A percentile compares a stretch with the other conserved stretches of the same genome.
Evolutionary conservation across 2,329 filamentous ascomycete genomes (phyloP).

Genomic region (Lasiodiplodia sp.): DNA sequence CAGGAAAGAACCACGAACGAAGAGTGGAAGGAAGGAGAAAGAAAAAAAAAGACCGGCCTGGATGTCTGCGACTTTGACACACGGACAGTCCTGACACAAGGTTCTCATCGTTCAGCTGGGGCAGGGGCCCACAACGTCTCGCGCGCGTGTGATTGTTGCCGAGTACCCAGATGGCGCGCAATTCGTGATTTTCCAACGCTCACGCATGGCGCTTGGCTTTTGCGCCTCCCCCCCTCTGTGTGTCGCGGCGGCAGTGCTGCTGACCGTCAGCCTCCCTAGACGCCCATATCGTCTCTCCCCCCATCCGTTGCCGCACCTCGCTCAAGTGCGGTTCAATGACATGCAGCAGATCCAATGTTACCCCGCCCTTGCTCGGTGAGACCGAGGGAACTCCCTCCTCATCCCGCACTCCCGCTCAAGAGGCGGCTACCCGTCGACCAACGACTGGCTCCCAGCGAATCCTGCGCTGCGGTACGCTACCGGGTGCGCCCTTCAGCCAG

Average conservation of each 20-base stretch:
- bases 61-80: neutral
- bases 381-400: neutral
- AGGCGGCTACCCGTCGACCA: neutral
- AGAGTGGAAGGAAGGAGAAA: neutral
- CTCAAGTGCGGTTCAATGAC: neutral
- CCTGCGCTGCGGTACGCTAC: neutral
- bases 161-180: neutral
- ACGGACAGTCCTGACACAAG: neutral
- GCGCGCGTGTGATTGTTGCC: neutral
- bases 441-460: slow-evolving; percentile 5
- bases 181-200: neutral
- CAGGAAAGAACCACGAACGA: neutral
- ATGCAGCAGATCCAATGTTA: slow-evolving; percentile 6
- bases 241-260: neutral
- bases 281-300: neutral
- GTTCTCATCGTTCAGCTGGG: neutral
- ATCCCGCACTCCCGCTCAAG: neutral
- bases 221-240: neutral
- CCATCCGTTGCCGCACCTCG: neutral
- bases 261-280: neutral
- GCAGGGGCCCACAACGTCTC: neutral
- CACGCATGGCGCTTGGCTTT: neutral
- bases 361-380: slow-evolving; percentile 3
- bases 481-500: neutral
- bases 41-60: neutral